Evolutionary conservation across 2,329 filamentous ascomycete species (phyloP).

Genomic region (Hymenoscyphus infarciens): DNA sequence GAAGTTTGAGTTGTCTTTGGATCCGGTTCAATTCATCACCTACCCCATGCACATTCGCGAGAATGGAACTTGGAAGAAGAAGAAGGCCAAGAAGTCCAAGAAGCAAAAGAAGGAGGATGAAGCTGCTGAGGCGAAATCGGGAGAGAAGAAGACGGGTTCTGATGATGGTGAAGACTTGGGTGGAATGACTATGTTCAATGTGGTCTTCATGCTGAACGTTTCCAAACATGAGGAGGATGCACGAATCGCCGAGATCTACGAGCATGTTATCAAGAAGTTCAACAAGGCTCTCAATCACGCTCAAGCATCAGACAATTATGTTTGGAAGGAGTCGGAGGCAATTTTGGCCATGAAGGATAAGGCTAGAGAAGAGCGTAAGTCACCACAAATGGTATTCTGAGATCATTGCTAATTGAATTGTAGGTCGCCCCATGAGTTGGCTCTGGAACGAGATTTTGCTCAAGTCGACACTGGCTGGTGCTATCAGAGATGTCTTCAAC

Average conservation of each 20-base stretch:
- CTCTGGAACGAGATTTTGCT: slow-evolving; percentile 70
- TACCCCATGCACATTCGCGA: slow-evolving; percentile 80
- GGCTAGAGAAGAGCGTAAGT: slow-evolving; percentile 61
- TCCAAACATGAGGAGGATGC: slow-evolving; percentile 73
- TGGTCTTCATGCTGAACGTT: slow-evolving; percentile 87
- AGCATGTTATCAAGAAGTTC: slow-evolving; percentile 86
- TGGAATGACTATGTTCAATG: slow-evolving; percentile 91
- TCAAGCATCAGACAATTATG: slow-evolving; percentile 84
- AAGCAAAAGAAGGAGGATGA: slow-evolving; percentile 34
- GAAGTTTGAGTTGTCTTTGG: slow-evolving; percentile 76
- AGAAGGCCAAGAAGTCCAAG: slow-evolving; percentile 38
- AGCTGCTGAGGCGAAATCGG: slow-evolving; percentile 11
- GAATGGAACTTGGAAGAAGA: slow-evolving; percentile 73
- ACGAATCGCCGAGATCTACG: slow-evolving; percentile 74
- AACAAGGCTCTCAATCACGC: slow-evolving; percentile 91
- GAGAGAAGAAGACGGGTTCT: slow-evolving; percentile 26
- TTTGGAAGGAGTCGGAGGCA: slow-evolving; percentile 84
- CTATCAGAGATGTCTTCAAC: slow-evolving; percentile 77
- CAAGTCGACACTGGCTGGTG: slow-evolving; percentile 74
- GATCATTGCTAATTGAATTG: slow-evolving; percentile 14
- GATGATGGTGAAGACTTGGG: slow-evolving; percentile 31
- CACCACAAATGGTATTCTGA: not conserved
- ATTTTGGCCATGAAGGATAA: slow-evolving; percentile 80
- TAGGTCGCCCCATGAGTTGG: slow-evolving; percentile 49
- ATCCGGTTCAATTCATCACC: slow-evolving; percentile 75